Evolutionary conservation across 768 basidiomycete genomes (phyloP), one percentile per base, ranked within the genome.

Genomic region (Hydnum rufescens): DNA sequence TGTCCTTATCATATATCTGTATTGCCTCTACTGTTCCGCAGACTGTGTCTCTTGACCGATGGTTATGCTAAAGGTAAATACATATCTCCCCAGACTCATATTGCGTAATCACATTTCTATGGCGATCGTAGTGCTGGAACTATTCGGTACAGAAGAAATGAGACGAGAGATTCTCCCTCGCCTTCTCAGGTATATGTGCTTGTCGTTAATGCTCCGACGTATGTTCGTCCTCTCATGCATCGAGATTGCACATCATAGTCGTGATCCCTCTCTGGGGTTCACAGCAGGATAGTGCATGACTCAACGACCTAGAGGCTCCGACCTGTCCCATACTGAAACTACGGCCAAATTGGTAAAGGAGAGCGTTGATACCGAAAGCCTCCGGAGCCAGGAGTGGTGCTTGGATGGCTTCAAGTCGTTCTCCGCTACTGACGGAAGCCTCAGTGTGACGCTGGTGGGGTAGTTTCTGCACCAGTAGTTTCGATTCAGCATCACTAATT

Each of bases 251-350:
- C 25, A 13, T 13, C 26, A 3, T 54, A 82, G 81, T 60, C 78
- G 77, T 3, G 73, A 85, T 60, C 74, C 80, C 5, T 59, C 66
- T 1, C 53, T 63, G 29, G 77, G 80, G 0, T 85, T 76, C 55
- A 82, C 78, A 3, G 74, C 81, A 5, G 83, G 83, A 0, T 83
- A 86, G 64, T 86, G 82, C 81, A 83, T 82, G 82, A 84, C 82
- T 2, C 81, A 84, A 55, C 30, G 54, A 22, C 49, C 62, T 0
- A 59, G 60, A 32, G 54, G 56, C 4, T 61, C 59, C 2, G 61
- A 62, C 48, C 53, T 63, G 18, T 54, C 55, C 4, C 49, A 54
- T 4, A 60, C 58, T 16, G 57, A 60, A 16, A 57, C 57, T 0
- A 49, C 47, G 5, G 61, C 61, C 8, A 13, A 13, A 13, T n/a